Evolutionary conservation across 2,329 filamentous ascomycete species (phyloP), one percentile per base, ranked within the genome.

Genomic region (Talaromyces sp.): DNA sequence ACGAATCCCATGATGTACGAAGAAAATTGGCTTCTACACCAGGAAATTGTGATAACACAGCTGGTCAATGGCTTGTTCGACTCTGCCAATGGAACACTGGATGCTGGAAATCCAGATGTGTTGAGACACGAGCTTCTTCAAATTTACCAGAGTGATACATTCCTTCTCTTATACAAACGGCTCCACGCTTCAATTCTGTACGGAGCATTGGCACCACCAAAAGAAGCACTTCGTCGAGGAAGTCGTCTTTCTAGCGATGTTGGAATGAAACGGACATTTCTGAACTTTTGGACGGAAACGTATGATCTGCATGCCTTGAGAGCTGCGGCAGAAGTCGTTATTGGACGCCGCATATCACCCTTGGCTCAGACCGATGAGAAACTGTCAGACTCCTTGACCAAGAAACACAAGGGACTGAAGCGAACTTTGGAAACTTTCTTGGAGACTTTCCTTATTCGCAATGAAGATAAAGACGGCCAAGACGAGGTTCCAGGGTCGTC

Each of bases 41-140:
- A 88, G 67, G 85, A 88, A 68, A 75, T 83, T 25, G 81, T 84
- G 42, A 81, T 88, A 52, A 84, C 84, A 0, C 85, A 87, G 67
- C 74, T 88, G 7, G 70, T 85, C 54, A 88, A 88, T 69, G 75
- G 76, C 15, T 72, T 87, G 55, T 84, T 86, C 65, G 71, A 79
- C 39, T 70, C 76, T 4, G 71, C 74, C 0, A 62, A 63, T 57
- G 58, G 64, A 3, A 62, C 64, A 6, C 32, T 55, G 32, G 55
- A 53, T 13, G 32, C 57, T 30, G 71, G 71, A 67, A 66, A 72
- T 27, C 60, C 67, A n/a, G 62, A 69, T 54, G 55, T 58, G 15
- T 66, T 85, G 44, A 75, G 83, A 59, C 75, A 78, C 61, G 77
- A 77, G 51, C 71, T 88, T 57, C 71, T 88, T 6, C 71, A 71